phyloP scores from a whole-genome alignment of 805 yeast species.

The Yarrowia sp. region DNA sequence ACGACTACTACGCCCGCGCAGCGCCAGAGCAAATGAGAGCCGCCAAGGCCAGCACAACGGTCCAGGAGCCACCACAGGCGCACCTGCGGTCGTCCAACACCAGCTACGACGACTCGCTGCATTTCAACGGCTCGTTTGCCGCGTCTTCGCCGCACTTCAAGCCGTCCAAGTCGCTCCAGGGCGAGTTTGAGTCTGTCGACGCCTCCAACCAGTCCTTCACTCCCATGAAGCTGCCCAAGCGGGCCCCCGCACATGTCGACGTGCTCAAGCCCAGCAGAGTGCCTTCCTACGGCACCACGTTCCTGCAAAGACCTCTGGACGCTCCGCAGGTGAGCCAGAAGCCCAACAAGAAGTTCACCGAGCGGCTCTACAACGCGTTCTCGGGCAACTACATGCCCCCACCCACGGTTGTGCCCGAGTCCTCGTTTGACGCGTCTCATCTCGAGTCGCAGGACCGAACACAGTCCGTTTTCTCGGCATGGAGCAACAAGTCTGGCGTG shows the following conservation, averaged over 20 bases:
- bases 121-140: constrained; percentile 18
- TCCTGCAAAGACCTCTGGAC: constrained; percentile 12
- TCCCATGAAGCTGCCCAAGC: constrained; percentile 21
- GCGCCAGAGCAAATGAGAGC: constrained; percentile 21
- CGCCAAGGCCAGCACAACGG: background rate
- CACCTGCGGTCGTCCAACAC: background rate
- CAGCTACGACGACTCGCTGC: background rate
- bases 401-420: constrained; percentile 23
- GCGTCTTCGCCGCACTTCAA: constrained; percentile 3
- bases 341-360: constrained; percentile 17
- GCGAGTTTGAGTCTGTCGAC: constrained; percentile 6
- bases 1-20: background rate
- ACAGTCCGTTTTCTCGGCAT: background rate
- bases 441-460: background rate
- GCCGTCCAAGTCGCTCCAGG: background rate
- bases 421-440: constrained; percentile 5
- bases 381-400: constrained; percentile 27
- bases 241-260: background rate
- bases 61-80: constrained; percentile 17
- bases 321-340: background rate
- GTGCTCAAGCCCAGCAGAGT: background rate
- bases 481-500: background rate
- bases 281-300: constrained; percentile 18
- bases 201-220: constrained; percentile 1
- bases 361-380: constrained; percentile 12